phyloP scores from a whole-genome alignment of 2,329 filamentous ascomycete genomes.

The Cordyceps tenuipes region DNA sequence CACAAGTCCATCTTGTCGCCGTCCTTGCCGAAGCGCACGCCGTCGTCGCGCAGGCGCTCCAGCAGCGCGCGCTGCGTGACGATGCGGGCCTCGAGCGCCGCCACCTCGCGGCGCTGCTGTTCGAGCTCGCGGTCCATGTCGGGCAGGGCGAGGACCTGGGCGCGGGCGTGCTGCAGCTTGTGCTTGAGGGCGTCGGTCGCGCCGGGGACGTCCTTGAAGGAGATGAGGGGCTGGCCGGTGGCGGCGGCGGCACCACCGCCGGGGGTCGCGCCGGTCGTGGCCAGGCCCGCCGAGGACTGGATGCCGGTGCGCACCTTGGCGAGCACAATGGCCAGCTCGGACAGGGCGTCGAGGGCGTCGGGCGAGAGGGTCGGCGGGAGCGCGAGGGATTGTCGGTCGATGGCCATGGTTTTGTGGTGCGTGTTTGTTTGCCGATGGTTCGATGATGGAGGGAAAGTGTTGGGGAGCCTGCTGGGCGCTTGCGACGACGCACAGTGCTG shows the following conservation, averaged over 20 bases:
- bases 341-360: constrained; percentile 77
- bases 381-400: constrained; percentile 35
- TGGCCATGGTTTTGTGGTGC: constrained; percentile 19
- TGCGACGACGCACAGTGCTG: not conserved
- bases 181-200: constrained; percentile 74
- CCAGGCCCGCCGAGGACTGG: constrained; percentile 31
- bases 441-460: not conserved
- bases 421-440: not conserved
- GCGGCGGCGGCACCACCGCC: constrained; percentile 14
- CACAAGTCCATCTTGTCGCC: constrained; percentile 35
- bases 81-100: constrained; percentile 56
- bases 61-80: constrained; percentile 52
- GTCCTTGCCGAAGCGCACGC: constrained; percentile 28
- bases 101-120: constrained; percentile 66
- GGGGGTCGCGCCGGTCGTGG: constrained; percentile 28
- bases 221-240: constrained; percentile 30
- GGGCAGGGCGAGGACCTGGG: constrained; percentile 55
- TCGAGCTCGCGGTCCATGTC: constrained; percentile 59
- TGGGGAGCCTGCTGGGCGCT: not conserved
- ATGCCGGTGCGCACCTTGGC: constrained; percentile 56
- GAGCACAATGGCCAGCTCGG: constrained; percentile 71
- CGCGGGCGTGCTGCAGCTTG: constrained; percentile 71
- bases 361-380: constrained; percentile 62
- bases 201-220: constrained; percentile 66
- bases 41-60: constrained; percentile 43